A percentile compares a stretch with the other conserved stretches of the same genome.
These are phyloP conservation scores for Tricharina praecox DNA, from an alignment of 495 filamentous ascomycete genomes.

Conservation along the genomic window DNA sequence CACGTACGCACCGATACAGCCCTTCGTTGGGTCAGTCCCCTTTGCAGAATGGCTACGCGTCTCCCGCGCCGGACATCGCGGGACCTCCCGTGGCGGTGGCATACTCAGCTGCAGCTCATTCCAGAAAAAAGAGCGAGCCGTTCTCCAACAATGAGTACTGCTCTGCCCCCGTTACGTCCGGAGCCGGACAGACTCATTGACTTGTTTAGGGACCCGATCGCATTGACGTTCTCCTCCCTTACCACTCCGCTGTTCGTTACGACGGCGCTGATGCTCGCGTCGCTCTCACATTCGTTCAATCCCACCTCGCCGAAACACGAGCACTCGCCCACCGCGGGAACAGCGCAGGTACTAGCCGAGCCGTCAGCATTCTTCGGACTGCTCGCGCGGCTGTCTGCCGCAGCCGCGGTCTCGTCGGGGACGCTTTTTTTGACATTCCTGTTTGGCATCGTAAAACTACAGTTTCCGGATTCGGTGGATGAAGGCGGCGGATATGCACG, in stretches of 20 bases:
- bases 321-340: neutral
- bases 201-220: conserved; percentile 1
- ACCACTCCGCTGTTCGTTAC: conserved; percentile 6
- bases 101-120: neutral
- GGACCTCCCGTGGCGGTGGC: neutral
- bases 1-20: conserved; percentile 3
- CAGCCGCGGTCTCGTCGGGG: conserved; percentile 15
- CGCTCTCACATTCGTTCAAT: conserved; percentile 6
- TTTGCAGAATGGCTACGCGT: neutral
- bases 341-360: neutral
- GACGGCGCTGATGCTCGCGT: conserved; percentile 5
- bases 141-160: neutral
- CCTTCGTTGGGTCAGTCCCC: neutral
- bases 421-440: conserved; percentile 11
- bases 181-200: neutral
- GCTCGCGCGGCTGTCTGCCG: conserved; percentile 4
- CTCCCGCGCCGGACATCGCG: neutral
- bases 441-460: conserved; percentile 9
- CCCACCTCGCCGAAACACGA: neutral
- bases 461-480: conserved; percentile 2
- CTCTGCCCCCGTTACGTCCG: neutral
- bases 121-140: neutral
- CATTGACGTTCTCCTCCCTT: conserved; percentile 1
- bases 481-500: conserved; percentile 2
- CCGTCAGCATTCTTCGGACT: neutral